Evolutionary conservation across 148 eudicot species (phyloP).

Genomic region (Vaccinium macrocarpon): DNA sequence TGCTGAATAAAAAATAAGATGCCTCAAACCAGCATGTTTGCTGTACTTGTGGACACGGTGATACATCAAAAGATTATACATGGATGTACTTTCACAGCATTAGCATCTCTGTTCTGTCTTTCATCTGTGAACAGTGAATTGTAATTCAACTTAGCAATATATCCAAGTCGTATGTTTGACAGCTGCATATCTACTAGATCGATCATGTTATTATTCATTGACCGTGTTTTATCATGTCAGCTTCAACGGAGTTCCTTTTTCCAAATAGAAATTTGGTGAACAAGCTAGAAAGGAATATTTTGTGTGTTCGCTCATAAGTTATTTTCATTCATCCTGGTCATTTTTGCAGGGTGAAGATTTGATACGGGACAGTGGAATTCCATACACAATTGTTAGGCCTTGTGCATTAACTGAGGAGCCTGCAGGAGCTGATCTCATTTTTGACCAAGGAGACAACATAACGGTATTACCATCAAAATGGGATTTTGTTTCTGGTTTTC

Average conservation of each 20-base stretch:
- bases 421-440: constrained; percentile 97
- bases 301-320: background rate
- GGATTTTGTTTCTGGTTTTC: background rate
- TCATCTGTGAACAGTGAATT: background rate
- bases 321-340: constrained; percentile 13
- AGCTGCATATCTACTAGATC: background rate
- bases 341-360: constrained; percentile 81
- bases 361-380: constrained; percentile 89
- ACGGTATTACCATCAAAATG: constrained; percentile 38
- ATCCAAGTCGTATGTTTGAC: background rate
- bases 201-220: background rate
- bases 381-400: constrained; percentile 85
- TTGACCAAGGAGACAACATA: constrained; percentile 95
- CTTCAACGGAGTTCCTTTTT: background rate
- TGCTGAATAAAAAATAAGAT: background rate
- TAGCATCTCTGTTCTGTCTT: background rate
- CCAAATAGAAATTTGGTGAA: background rate
- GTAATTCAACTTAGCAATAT: background rate
- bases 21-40: background rate
- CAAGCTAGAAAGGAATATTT: background rate
- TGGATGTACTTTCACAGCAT: background rate
- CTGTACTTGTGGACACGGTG: background rate
- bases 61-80: background rate
- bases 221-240: background rate
- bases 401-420: constrained; percentile 98